Percentiles rank a stretch among this genome's conserved stretches.
phyloP scores from a whole-genome alignment of 768 basidiomycete genomes.

The Sutorius australiensis region DNA sequence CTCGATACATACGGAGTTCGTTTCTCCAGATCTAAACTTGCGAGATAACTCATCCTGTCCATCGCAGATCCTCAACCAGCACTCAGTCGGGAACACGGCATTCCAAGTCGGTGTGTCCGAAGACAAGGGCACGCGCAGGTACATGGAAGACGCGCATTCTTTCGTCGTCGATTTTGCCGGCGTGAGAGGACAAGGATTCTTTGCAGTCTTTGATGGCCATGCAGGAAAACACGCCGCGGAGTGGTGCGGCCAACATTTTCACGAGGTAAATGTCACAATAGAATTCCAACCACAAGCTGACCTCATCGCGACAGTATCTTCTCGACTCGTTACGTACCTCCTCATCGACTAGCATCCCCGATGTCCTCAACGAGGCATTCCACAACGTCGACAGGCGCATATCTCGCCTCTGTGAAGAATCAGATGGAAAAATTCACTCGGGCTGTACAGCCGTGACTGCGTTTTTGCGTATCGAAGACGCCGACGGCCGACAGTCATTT shows the following conservation, averaged over 20 bases:
- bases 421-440: constrained; percentile 89
- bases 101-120: constrained; percentile 69
- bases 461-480: constrained; percentile 89
- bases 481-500: constrained; percentile 69
- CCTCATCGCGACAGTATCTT: constrained; percentile 44
- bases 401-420: constrained; percentile 79
- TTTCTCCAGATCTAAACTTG: constrained; percentile 9
- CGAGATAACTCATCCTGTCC: not conserved
- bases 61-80: constrained; percentile 45
- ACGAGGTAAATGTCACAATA: constrained; percentile 54
- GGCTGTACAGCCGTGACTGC: constrained; percentile 97
- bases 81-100: constrained; percentile 60
- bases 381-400: constrained; percentile 85
- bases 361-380: constrained; percentile 90
- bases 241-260: constrained; percentile 97
- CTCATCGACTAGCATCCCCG: constrained; percentile 65
- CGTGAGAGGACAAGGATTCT: constrained; percentile 94
- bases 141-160: constrained; percentile 97
- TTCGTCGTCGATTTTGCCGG: constrained; percentile 93
- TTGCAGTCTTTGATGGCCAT: constrained; percentile 97
- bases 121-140: constrained; percentile 84
- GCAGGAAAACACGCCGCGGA: constrained; percentile 98
- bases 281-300: constrained; percentile 1
- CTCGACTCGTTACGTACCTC: constrained; percentile 65
- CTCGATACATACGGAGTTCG: constrained; percentile 75